These are phyloP conservation scores for Tulasnella sp. DNA, from an alignment of 768 basidiomycete species.

Conservation along the genomic window DNA sequence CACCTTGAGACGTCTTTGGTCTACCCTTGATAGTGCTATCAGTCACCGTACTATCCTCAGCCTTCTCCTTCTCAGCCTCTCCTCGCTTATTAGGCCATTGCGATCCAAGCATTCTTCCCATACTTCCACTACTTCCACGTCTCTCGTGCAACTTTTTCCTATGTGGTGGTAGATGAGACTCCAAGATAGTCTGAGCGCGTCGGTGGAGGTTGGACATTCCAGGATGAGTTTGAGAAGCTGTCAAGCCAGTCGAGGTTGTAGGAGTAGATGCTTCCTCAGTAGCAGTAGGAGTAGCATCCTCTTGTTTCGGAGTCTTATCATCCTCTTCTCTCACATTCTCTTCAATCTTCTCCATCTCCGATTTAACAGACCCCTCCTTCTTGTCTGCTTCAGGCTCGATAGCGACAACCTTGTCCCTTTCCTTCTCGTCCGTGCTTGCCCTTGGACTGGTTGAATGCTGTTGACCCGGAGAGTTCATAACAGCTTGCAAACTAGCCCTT, in stretches of 20 bases:
- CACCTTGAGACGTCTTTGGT: conserved; percentile 1
- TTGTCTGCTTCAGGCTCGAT: neutral
- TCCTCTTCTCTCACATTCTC: conserved; percentile 7
- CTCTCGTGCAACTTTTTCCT: conserved; percentile 49
- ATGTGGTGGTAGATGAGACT: conserved; percentile 41
- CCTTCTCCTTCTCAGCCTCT: conserved; percentile 31
- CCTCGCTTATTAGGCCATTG: conserved; percentile 45
- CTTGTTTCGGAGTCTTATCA: conserved; percentile 20
- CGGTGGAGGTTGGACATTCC: conserved; percentile 52
- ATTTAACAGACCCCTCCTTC: neutral
- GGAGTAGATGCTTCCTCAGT: neutral
- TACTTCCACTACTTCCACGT: conserved; percentile 54
- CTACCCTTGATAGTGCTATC: conserved; percentile 6
- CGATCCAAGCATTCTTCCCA: conserved; percentile 38
- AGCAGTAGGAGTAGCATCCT: conserved; percentile 5
- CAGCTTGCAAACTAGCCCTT: conserved; percentile 25
- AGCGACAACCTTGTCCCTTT: conserved; percentile 23
- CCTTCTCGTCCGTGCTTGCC: conserved; percentile 1
- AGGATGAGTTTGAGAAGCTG: too few species aligned
- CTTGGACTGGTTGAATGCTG: conserved; percentile 4
- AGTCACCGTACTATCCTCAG: conserved; percentile 11
- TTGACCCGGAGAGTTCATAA: neutral
- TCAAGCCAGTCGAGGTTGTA: conserved; percentile 20
- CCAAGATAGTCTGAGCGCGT: conserved; percentile 64
- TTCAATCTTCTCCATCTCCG: conserved; percentile 6